phyloP scores from a whole-genome alignment of 2,329 filamentous ascomycete genomes.

The Penicillium oxalicum region DNA sequence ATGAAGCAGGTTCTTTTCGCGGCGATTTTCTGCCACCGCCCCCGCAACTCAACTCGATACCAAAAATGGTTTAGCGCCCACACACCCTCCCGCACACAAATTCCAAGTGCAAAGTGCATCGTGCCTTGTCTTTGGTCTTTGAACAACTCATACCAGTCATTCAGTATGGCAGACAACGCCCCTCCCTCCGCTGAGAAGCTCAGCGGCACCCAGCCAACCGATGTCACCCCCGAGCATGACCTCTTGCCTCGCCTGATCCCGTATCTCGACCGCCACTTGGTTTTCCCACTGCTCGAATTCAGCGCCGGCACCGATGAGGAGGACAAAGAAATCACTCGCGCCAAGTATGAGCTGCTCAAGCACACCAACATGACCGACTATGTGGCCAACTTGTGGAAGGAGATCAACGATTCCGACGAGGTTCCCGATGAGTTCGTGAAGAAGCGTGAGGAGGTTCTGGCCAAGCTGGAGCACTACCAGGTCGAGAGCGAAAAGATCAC shows the following conservation, averaged over 20 bases:
- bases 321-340: conserved; percentile 68
- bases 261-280: conserved; percentile 89
- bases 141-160: conserved; percentile 11
- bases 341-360: conserved; percentile 91
- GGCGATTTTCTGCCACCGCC: conserved; percentile 21
- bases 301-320: conserved; percentile 75
- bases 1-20: conserved; percentile 19
- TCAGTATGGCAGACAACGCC: conserved; percentile 49
- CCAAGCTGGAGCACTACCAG: conserved; percentile 74
- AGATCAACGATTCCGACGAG: conserved; percentile 73
- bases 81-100: conserved; percentile 25
- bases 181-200: conserved; percentile 47
- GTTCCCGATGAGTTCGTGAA: conserved; percentile 78
- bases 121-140: conserved; percentile 20
- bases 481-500: conserved; percentile 85
- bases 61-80: conserved; percentile 26
- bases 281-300: conserved; percentile 95
- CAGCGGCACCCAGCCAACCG: conserved; percentile 44
- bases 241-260: conserved; percentile 84
- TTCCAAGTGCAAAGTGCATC: conserved; percentile 20
- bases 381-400: conserved; percentile 83
- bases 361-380: conserved; percentile 99
- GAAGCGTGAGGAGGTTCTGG: conserved; percentile 83
- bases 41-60: conserved; percentile 3
- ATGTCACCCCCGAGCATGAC: conserved; percentile 65